Evolutionary conservation across 73 alveolate species (phyloP).

Genomic region (Paramecium bursaria): DNA sequence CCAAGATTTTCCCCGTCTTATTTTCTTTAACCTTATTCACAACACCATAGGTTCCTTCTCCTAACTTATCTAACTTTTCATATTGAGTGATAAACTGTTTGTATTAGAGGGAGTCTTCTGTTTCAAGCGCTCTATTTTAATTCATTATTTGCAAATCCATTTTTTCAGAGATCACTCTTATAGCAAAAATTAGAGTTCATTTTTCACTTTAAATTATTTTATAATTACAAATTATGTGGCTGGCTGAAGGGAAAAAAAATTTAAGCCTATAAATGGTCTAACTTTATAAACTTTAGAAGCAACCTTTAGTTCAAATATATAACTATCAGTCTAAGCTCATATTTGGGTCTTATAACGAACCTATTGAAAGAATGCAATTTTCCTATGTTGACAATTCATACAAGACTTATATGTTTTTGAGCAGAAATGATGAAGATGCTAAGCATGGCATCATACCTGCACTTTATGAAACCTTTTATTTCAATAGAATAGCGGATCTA

Average conservation of each 20-base stretch:
- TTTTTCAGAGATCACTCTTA: not conserved
- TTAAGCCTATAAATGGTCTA: too few species aligned
- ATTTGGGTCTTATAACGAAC: too few species aligned
- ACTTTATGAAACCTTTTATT: too few species aligned
- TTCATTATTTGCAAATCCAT: not conserved
- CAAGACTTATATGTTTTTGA: too few species aligned
- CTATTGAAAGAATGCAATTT: too few species aligned
- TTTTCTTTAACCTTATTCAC: constrained; percentile 87
- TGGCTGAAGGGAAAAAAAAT: not conserved
- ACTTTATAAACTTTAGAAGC: too few species aligned
- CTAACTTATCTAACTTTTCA: constrained; percentile 77
- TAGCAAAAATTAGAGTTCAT: not conserved
- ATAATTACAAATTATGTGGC: not conserved
- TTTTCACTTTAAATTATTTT: not conserved
- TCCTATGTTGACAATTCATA: too few species aligned
- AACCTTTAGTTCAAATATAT: too few species aligned
- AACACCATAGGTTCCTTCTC: constrained; percentile 97
- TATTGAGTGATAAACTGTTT: constrained; percentile 71
- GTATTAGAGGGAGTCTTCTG: not conserved
- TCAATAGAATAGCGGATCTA: too few species aligned
- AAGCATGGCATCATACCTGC: too few species aligned
- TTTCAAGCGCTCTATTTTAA: not conserved
- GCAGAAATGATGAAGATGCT: too few species aligned
- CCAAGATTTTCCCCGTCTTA: constrained; percentile 73
- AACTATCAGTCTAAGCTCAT: too few species aligned